phyloP scores from a whole-genome alignment of 176 grass and related monocot species.

The Zoysia pacifica region DNA sequence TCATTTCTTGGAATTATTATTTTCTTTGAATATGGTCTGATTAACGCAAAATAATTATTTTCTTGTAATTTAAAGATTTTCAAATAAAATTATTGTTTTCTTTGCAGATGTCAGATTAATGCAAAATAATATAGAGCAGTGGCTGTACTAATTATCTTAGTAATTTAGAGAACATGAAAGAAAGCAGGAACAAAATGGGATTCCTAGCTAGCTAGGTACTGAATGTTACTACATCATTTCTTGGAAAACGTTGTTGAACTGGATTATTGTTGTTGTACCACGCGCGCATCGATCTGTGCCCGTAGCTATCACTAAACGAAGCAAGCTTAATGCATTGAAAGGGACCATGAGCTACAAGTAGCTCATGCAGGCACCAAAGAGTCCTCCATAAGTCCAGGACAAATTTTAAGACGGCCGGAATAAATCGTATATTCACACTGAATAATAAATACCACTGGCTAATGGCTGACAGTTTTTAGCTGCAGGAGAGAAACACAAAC shows the following conservation, averaged over 20 bases:
- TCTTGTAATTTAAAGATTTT: too few relatives aligned
- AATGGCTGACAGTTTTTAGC: neutral
- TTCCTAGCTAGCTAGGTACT: too few relatives aligned
- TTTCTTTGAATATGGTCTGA: too few relatives aligned
- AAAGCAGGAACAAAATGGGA: neutral
- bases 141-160: neutral
- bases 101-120: too few relatives aligned
- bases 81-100: too few relatives aligned
- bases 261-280: neutral
- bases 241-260: neutral
- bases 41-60: too few relatives aligned
- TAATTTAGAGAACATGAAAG: neutral
- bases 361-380: neutral
- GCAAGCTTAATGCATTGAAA: slow-evolving; percentile 18
- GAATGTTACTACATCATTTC: too few relatives aligned
- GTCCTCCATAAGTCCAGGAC: neutral
- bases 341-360: neutral
- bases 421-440: neutral
- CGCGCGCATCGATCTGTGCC: neutral
- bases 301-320: neutral
- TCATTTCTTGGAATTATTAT: too few relatives aligned
- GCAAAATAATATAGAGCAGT: neutral
- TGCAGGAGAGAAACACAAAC: neutral
- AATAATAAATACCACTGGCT: neutral
- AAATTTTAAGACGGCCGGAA: neutral